These are phyloP conservation scores for Infundibulicybe gibba DNA, from an alignment of 768 basidiomycete genomes.

Conservation along the genomic window DNA sequence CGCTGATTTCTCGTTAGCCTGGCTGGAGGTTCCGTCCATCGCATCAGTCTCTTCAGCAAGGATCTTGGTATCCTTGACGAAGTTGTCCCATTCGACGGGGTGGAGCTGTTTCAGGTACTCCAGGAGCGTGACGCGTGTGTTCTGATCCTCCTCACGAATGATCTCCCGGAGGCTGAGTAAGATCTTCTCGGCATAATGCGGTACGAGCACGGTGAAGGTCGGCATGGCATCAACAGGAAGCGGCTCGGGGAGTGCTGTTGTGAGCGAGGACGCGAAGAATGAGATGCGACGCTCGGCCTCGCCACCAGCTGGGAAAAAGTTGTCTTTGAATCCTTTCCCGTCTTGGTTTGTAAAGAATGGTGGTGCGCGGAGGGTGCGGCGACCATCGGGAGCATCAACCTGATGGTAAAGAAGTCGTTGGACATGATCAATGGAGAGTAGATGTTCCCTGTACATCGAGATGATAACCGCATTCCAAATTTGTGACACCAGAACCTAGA, in stretches of 20 bases:
- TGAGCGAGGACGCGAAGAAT: constrained; percentile 97
- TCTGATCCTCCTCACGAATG: constrained; percentile 96
- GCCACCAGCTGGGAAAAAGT: constrained; percentile 91
- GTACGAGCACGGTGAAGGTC: constrained; percentile 98
- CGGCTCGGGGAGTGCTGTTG: constrained; percentile 92
- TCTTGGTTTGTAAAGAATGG: constrained; percentile 97
- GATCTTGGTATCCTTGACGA: constrained; percentile 99
- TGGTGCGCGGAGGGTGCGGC: constrained; percentile 90
- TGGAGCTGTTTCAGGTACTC: constrained; percentile 99
- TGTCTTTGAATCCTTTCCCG: constrained; percentile 60
- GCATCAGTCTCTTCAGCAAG: constrained; percentile 83
- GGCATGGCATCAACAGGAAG: constrained; percentile 98
- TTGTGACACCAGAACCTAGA: constrained; percentile 89
- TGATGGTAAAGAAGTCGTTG: constrained; percentile 98
- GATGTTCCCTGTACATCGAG: constrained; percentile 99
- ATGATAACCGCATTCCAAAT: constrained; percentile 99
- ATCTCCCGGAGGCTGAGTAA: constrained; percentile 95
- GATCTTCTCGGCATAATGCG: constrained; percentile 99
- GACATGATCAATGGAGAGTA: constrained; percentile 96
- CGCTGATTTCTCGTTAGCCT: constrained; percentile 68
- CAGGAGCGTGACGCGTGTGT: constrained; percentile 92
- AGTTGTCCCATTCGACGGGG: constrained; percentile 99
- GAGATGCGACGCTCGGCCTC: constrained; percentile 98
- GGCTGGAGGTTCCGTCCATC: constrained; percentile 48
- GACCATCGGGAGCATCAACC: constrained; percentile 85